phyloP scores from a whole-genome alignment of 179 eudicot species.

The Carnegiea gigantea region DNA sequence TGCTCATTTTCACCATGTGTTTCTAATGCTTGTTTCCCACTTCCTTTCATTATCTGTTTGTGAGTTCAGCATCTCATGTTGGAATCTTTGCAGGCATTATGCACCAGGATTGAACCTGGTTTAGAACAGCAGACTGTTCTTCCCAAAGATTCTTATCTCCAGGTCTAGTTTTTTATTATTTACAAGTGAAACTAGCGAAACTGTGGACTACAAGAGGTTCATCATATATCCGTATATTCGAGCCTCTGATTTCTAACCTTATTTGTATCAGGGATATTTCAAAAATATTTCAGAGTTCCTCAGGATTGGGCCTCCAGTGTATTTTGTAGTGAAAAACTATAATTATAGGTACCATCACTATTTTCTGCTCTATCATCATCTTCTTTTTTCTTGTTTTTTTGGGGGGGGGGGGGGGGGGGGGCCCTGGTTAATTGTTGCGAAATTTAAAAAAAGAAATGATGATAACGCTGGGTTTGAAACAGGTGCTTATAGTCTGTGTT shows the following conservation, averaged over 20 bases:
- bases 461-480: too few relatives aligned
- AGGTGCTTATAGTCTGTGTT: too few relatives aligned
- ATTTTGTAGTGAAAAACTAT: conserved; percentile 85
- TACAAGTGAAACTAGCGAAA: not conserved
- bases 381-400: too few relatives aligned
- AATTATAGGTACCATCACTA: conserved; percentile 68
- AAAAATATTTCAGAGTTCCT: conserved; percentile 74
- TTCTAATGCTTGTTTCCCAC: not conserved
- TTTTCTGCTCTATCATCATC: not conserved
- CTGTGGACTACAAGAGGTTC: not conserved
- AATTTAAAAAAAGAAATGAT: too few relatives aligned
- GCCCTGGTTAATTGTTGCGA: too few relatives aligned
- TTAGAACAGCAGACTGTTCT: conserved; percentile 97
- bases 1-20: not conserved
- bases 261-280: conserved; percentile 75
- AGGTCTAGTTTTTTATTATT: conserved; percentile 48
- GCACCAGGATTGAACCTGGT: conserved; percentile 96
- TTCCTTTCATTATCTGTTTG: not conserved
- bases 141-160: conserved; percentile 96
- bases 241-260: conserved; percentile 17
- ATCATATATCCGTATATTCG: conserved; percentile 8
- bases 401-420: too few relatives aligned
- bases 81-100: conserved; percentile 62
- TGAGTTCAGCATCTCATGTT: conserved; percentile 17
- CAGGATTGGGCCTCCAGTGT: conserved; percentile 92